These are phyloP conservation scores for Dittrichia graveolens DNA, from an alignment of 129 eudicot genomes.

Conservation along the genomic window DNA sequence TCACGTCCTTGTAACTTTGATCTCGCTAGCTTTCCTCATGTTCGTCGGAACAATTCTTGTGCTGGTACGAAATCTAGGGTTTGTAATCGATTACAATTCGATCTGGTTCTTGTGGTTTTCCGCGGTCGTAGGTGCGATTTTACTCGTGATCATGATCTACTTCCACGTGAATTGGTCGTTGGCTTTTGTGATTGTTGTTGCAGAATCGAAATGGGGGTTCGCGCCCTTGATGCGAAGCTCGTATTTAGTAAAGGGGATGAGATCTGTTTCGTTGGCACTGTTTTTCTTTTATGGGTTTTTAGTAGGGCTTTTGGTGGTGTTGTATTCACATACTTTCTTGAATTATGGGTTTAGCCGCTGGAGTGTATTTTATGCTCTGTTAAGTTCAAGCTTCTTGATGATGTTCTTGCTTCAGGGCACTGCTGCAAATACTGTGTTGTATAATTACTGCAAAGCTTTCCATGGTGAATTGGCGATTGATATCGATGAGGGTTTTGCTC, in stretches of 20 bases:
- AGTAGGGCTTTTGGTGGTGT: slow-evolving; percentile 40
- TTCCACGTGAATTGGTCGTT: slow-evolving; percentile 54
- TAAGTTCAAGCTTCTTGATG: slow-evolving; percentile 41
- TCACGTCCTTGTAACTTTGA: neutral
- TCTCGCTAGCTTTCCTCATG: slow-evolving; percentile 12
- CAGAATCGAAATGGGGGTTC: slow-evolving; percentile 57
- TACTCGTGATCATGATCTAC: slow-evolving; percentile 4
- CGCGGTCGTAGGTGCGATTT: neutral
- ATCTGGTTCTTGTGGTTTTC: slow-evolving; percentile 9
- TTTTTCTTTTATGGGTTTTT: slow-evolving; percentile 32
- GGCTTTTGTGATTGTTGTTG: slow-evolving; percentile 45
- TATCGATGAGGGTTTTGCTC: slow-evolving; percentile 60
- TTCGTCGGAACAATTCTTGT: neutral
- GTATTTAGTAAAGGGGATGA: slow-evolving; percentile 49
- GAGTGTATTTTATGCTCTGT: slow-evolving; percentile 30
- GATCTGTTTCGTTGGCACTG: slow-evolving; percentile 34
- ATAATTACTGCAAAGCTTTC: slow-evolving; percentile 76
- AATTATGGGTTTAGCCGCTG: slow-evolving; percentile 29
- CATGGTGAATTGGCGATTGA: slow-evolving; percentile 68
- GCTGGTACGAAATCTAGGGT: slow-evolving; percentile 22
- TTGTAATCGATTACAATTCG: slow-evolving; percentile 32
- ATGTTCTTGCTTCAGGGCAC: slow-evolving; percentile 43
- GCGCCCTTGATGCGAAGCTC: slow-evolving; percentile 47
- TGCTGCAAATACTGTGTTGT: slow-evolving; percentile 53
- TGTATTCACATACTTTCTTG: slow-evolving; percentile 38